These are phyloP conservation scores for Ogataea hybrid DNA, from an alignment of 1,139 yeast genomes.

Conservation along the genomic window DNA sequence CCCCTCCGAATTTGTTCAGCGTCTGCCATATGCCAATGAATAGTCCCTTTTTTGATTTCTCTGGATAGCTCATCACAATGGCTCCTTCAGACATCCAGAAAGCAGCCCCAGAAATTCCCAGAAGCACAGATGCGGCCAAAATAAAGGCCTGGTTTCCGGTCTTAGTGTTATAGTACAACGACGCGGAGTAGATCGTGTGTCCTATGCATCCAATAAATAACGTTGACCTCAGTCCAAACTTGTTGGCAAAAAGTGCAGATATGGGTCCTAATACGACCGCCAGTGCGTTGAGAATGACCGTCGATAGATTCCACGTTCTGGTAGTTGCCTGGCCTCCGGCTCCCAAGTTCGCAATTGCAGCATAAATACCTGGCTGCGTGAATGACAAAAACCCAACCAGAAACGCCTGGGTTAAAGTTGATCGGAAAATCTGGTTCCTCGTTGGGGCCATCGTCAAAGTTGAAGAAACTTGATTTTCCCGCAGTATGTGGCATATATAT, in stretches of 20 bases:
- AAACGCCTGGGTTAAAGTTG: conserved; percentile 25
- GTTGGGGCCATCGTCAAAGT: too few species aligned
- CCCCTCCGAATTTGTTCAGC: conserved; percentile 27
- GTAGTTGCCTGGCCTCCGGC: too few species aligned
- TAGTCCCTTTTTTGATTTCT: conserved; percentile 24
- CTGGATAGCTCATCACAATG: conserved; percentile 28
- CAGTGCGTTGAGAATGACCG: conserved; percentile 22
- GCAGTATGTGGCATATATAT: too few species aligned
- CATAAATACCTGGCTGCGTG: conserved; percentile 30
- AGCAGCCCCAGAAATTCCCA: conserved; percentile 29
- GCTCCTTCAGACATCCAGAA: conserved; percentile 31
- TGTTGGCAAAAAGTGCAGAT: conserved; percentile 21
- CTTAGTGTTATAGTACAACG: conserved; percentile 28
- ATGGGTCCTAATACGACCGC: conserved; percentile 27
- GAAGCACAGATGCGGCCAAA: conserved; percentile 25
- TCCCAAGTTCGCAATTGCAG: conserved; percentile 23
- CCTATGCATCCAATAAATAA: conserved; percentile 27
- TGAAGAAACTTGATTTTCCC: too few species aligned
- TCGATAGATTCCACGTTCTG: conserved; percentile 23
- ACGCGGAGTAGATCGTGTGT: conserved; percentile 30
- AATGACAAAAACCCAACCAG: conserved; percentile 29
- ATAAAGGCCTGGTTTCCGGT: conserved; percentile 29
- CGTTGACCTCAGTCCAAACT: conserved; percentile 19
- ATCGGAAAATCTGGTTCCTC: conserved; percentile 9
- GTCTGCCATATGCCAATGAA: conserved; percentile 31